Percentiles rank a stretch among this genome's conserved stretches.
These are phyloP conservation scores for Blastocystis sp. DNA, from an alignment of 352 stramenopile genomes.

Conservation along the genomic window DNA sequence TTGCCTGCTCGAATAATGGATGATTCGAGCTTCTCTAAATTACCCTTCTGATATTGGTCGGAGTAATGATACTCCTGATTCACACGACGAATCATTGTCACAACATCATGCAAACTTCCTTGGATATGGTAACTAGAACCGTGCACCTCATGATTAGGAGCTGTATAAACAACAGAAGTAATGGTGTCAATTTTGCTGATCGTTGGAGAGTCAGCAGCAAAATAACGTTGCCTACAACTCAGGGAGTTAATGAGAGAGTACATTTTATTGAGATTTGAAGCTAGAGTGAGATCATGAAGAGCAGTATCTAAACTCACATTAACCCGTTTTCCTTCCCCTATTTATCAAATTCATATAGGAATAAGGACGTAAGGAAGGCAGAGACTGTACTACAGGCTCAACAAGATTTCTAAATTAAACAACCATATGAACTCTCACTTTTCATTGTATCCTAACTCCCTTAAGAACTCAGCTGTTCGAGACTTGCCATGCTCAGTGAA, in stretches of 20 bases:
- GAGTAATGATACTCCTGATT: background rate
- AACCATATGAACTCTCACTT: background rate
- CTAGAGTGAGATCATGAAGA: background rate
- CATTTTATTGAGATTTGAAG: background rate
- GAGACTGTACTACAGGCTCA: background rate
- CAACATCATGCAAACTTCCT: background rate
- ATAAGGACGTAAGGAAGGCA: background rate
- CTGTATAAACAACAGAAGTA: background rate
- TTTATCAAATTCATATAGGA: background rate
- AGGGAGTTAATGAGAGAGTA: background rate
- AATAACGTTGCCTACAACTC: background rate
- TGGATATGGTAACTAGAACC: background rate
- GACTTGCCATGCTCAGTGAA: background rate
- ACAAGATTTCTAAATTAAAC: background rate
- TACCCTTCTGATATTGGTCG: background rate
- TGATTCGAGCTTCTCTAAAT: background rate
- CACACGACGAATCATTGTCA: constrained; percentile 5
- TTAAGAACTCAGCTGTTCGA: background rate
- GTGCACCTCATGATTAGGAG: background rate
- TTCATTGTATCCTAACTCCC: background rate
- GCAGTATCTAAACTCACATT: background rate
- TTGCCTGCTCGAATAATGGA: background rate
- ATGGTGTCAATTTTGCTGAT: background rate
- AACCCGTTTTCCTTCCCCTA: constrained; percentile 5
- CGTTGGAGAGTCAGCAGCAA: background rate